Percentiles rank a stretch among this genome's conserved stretches.
These are phyloP conservation scores for Candida quercuum DNA, from an alignment of 805 yeast species.

Conservation along the genomic window DNA sequence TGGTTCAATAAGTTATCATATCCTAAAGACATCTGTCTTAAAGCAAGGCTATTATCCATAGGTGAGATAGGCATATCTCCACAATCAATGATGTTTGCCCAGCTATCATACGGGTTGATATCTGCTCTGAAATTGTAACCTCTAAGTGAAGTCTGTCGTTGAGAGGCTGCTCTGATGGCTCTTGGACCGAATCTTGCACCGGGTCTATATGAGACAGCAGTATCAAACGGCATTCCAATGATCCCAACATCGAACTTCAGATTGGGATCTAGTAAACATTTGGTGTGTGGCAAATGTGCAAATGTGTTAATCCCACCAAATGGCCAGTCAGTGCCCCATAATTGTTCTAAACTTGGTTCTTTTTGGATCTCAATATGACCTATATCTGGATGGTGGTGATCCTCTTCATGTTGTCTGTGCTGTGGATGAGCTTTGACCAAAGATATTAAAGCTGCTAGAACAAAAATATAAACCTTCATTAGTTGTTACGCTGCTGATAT, in stretches of 20 bases:
- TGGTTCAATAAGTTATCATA: constrained; percentile 47
- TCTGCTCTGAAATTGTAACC: constrained; percentile 68
- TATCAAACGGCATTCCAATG: constrained; percentile 80
- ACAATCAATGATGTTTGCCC: constrained; percentile 57
- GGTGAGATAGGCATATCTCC: constrained; percentile 68
- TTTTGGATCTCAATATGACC: neutral
- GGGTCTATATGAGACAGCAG: constrained; percentile 72
- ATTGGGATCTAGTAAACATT: constrained; percentile 48
- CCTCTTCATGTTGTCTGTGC: neutral
- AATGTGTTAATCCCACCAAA: constrained; percentile 58
- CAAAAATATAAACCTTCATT: too few relatives aligned
- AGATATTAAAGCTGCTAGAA: neutral
- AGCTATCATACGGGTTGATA: constrained; percentile 49
- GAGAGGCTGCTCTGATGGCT: constrained; percentile 63
- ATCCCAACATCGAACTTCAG: constrained; percentile 60
- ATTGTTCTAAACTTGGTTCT: constrained; percentile 42
- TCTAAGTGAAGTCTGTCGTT: constrained; percentile 61
- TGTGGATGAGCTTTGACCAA: neutral
- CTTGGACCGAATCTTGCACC: constrained; percentile 85
- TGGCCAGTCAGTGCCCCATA: constrained; percentile 77
- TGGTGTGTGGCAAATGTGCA: constrained; percentile 54
- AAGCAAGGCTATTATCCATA: constrained; percentile 58
- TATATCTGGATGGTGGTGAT: neutral
- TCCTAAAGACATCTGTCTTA: constrained; percentile 54
- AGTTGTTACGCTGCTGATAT: too few relatives aligned